Evolutionary conservation across 495 filamentous ascomycete species (phyloP).

Genomic region (Physcia stellaris): DNA sequence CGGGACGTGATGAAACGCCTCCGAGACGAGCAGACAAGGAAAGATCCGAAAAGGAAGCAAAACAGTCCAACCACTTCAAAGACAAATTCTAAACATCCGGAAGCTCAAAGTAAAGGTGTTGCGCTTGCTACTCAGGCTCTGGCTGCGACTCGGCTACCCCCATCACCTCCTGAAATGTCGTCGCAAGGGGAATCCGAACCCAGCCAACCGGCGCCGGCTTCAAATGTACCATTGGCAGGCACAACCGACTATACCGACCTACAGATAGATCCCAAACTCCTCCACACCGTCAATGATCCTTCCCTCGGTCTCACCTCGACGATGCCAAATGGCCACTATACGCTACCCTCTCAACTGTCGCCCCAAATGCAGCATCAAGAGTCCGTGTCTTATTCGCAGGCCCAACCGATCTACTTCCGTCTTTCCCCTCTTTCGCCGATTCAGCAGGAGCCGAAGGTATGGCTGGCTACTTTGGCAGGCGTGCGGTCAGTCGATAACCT

Average conservation of each 20-base stretch:
- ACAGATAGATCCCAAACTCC: slow-evolving; percentile 53
- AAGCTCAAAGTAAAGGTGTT: neutral
- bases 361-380: slow-evolving; percentile 27
- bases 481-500: slow-evolving; percentile 36
- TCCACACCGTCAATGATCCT: slow-evolving; percentile 34
- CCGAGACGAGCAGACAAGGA: slow-evolving; percentile 49
- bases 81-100: slow-evolving; percentile 1
- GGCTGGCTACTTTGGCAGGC: slow-evolving; percentile 45
- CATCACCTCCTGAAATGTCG: slow-evolving; percentile 14
- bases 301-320: slow-evolving; percentile 27
- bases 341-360: slow-evolving; percentile 9
- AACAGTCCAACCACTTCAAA: neutral
- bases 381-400: slow-evolving; percentile 16
- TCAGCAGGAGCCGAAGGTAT: slow-evolving; percentile 11
- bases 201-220: slow-evolving; percentile 31
- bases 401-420: slow-evolving; percentile 51
- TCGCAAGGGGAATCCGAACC: slow-evolving; percentile 32
- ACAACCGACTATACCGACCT: slow-evolving; percentile 28
- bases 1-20: slow-evolving; percentile 65
- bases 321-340: slow-evolving; percentile 25
- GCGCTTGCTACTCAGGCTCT: neutral
- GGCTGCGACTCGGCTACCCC: neutral
- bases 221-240: slow-evolving; percentile 17
- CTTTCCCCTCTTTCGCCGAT: slow-evolving; percentile 34
- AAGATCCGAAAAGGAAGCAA: slow-evolving; percentile 32